Conservation (phyloP, 2,329 filamentous ascomycete species). For the Trichoderma koningii region DNA sequence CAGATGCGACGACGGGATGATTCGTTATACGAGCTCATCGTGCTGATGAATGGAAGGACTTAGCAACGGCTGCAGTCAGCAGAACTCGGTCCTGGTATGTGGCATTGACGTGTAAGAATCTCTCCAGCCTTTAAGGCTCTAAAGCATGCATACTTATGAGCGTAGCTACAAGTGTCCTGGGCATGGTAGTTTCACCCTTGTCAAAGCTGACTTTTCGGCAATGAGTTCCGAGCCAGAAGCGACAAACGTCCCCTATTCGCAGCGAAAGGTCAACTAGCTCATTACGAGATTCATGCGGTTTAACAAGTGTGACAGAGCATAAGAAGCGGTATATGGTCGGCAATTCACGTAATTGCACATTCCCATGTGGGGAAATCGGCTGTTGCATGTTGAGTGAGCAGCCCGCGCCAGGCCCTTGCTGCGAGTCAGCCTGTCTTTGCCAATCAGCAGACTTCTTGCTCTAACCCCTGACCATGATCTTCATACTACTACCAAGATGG, state of each 20-base stretch:
- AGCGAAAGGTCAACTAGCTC: neutral
- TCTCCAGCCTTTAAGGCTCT: no score
- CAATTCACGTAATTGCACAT: neutral
- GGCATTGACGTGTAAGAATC: no score
- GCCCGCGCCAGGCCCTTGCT: neutral
- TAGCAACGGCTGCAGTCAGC: neutral
- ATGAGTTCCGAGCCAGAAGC: neutral
- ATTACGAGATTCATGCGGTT: neutral
- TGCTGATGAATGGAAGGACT: neutral
- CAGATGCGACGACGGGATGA: neutral
- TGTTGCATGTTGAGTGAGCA: conserved; percentile 14
- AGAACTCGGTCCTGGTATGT: neutral
- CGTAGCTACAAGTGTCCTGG: no score
- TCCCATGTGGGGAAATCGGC: neutral
- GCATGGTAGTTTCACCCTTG: neutral
- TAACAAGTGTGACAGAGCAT: no score
- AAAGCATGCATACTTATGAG: no score
- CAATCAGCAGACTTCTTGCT: neutral
- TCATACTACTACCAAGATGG: neutral
- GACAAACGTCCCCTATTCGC: neutral
- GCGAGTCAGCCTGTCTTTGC: conserved; percentile 11
- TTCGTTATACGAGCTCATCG: neutral
- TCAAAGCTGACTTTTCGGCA: neutral
- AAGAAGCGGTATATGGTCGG: neutral
- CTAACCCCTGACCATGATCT: conserved; percentile 10